These are phyloP conservation scores for Russula olivacea DNA, from an alignment of 768 basidiomycete genomes.

Conservation along the genomic window DNA sequence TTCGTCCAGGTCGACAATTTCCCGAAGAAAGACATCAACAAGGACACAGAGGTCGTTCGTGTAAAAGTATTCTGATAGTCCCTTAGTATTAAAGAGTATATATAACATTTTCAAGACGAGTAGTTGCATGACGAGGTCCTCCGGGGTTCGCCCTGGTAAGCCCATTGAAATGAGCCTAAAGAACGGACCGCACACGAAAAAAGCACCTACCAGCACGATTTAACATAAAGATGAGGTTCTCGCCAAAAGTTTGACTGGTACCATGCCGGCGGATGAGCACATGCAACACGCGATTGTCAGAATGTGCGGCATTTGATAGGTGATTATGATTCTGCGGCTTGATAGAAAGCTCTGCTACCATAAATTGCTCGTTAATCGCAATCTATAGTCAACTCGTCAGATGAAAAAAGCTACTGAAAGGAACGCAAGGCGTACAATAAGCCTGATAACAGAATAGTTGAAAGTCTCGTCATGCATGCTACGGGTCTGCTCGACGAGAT, in stretches of 20 bases:
- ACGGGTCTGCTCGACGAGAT: constrained; percentile 88
- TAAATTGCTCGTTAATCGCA: constrained; percentile 95
- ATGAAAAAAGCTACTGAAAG: not conserved
- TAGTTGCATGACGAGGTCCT: constrained; percentile 92
- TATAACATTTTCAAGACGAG: constrained; percentile 93
- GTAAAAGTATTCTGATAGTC: constrained; percentile 94
- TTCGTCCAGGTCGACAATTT: constrained; percentile 85
- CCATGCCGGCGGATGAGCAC: constrained; percentile 80
- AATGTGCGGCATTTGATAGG: constrained; percentile 26
- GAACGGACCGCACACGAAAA: not conserved
- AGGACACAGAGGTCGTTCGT: constrained; percentile 95
- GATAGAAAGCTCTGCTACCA: constrained; percentile 69
- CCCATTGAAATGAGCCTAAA: not conserved
- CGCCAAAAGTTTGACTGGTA: constrained; percentile 91
- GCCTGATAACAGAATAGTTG: constrained; percentile 93
- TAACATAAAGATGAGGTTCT: constrained; percentile 98
- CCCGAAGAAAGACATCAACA: constrained; percentile 96
- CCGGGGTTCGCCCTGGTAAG: constrained; percentile 65
- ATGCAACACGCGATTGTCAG: constrained; percentile 69
- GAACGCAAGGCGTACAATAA: constrained; percentile 58
- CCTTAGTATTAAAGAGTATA: constrained; percentile 88
- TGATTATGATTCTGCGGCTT: constrained; percentile 22
- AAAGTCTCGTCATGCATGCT: constrained; percentile 85
- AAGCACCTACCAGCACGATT: constrained; percentile 78
- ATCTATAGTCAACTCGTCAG: constrained; percentile 44